These are phyloP conservation scores for Solanum lycopersicoides DNA, from an alignment of 257 asterid genomes.

Conservation along the genomic window DNA sequence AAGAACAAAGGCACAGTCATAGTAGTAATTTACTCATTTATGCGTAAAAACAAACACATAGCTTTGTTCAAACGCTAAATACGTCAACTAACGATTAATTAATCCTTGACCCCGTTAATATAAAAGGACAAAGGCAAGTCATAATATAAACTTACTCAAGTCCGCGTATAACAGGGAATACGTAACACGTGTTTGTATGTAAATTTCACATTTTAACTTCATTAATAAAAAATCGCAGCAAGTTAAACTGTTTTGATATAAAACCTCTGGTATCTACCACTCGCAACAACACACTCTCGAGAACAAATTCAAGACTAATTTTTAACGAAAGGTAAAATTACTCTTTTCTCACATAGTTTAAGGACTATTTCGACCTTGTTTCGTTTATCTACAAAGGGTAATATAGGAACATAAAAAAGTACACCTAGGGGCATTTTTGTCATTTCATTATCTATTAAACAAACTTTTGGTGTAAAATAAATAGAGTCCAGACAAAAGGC, in stretches of 20 bases:
- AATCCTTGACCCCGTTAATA: not conserved
- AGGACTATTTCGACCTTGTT: not conserved
- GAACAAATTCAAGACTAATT: not conserved
- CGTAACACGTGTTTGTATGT: not conserved
- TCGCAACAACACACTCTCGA: not conserved
- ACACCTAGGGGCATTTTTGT: not conserved
- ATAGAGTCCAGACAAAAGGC: slow-evolving; percentile 17
- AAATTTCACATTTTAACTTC: not conserved
- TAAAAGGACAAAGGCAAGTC: not conserved
- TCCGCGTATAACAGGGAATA: not conserved
- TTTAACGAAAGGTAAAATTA: not conserved
- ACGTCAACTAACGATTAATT: not conserved
- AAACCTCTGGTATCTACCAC: too few relatives aligned
- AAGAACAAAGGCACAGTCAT: not conserved
- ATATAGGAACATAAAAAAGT: not conserved
- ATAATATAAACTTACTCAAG: not conserved
- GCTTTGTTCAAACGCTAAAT: not conserved
- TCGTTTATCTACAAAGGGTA: not conserved
- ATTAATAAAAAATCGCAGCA: too few relatives aligned
- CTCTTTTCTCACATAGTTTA: not conserved
- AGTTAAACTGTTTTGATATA: not conserved
- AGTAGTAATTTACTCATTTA: not conserved
- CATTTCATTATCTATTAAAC: not conserved
- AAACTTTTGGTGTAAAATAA: not conserved
- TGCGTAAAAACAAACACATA: not conserved